A percentile compares a stretch with the other conserved stretches of the same genome.
Conservation (phyloP, 129 eudicot species). For the Tagetes erecta region DNA sequence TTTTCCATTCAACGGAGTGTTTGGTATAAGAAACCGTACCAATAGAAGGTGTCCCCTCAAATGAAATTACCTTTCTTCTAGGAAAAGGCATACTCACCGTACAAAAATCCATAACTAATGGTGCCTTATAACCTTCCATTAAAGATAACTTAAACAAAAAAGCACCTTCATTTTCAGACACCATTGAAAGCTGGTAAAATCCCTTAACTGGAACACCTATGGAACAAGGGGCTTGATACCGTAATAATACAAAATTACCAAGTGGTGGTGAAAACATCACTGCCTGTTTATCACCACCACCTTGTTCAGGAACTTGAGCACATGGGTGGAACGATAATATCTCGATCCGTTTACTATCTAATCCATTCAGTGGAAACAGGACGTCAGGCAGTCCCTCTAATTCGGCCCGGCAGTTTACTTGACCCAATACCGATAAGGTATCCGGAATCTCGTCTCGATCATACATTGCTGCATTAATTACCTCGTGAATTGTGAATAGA, state of each 20-base stretch:
- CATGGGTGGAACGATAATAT: slow-evolving; percentile 87
- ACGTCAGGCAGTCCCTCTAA: slow-evolving; percentile 93
- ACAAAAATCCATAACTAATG: slow-evolving; percentile 79
- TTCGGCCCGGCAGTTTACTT: slow-evolving; percentile 96
- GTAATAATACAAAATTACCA: slow-evolving; percentile 84
- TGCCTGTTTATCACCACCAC: slow-evolving; percentile 74
- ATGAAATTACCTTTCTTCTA: slow-evolving; percentile 66
- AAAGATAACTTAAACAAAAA: slow-evolving; percentile 73
- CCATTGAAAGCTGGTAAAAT: slow-evolving; percentile 98
- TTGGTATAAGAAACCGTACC: slow-evolving; percentile 78
- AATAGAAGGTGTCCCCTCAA: slow-evolving; percentile 90
- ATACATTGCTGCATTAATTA: slow-evolving; percentile 87
- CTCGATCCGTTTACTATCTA: slow-evolving; percentile 63
- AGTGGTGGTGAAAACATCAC: slow-evolving; percentile 81
- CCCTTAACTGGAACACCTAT: slow-evolving; percentile 84
- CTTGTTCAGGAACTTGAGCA: slow-evolving; percentile 95
- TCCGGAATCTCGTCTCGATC: slow-evolving; percentile 97
- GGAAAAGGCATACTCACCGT: slow-evolving; percentile 97
- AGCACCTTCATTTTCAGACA: slow-evolving; percentile 99
- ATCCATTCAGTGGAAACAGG: slow-evolving; percentile 71
- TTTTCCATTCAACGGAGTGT: slow-evolving; percentile 91
- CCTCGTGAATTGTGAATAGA: slow-evolving; percentile 81
- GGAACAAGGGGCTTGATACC: slow-evolving; percentile 63
- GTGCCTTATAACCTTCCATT: slow-evolving; percentile 88
- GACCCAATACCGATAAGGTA: slow-evolving; percentile 74